Base-by-base conservation (phyloP, 164 flowering plant species). In the Aristolochia fimbriata region DNA sequence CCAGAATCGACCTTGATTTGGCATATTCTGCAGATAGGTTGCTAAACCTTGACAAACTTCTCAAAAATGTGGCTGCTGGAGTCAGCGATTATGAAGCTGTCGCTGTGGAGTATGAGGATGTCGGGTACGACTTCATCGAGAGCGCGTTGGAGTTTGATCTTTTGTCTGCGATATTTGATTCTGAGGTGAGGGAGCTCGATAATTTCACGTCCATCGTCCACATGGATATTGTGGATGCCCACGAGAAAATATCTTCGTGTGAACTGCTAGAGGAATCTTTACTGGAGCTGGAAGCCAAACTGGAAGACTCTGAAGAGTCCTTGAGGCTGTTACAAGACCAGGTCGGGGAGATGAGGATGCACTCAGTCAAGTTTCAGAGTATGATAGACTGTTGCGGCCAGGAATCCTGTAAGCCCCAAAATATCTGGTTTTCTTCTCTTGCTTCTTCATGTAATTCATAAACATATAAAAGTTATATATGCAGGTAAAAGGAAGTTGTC, bases 11-110 rank as follows among this genome's bases (percentile, higher is more conserved):
- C 59, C 80, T 89, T 31, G 89, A 84, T 60, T 62, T 85, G 49
- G 95, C 88, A 21, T 79, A 75, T 68, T 71, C 67, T 62, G 76
- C 90, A 17, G 97, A 93, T 80, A 93, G 85, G 70, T 62, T 88
- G 70, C 68, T 76, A 50, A 93, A 88, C 72, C 71, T 93, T 65
- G 81, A 74, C 67, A 48, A 86, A 37, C 81, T 93, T 52, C 69
- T 75, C 71, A 86, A 86, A 86, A 83, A 77, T 62, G 80, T 90
- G 58, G 85, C 82, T n/a, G 71, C 82, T 21, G 78, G 66, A 70
- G 96, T 82, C 72, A 71, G 67, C 68, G 95, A 93, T 19, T 79
- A 77, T 72, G 99, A 93, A 67, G 73, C 76, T 50, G 70, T 80
- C 65, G 70, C 68, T n/a, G 65, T 71, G 0, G 81, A 70, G 43